Conservation (phyloP, 305 asterid species). For the Plantago lanceolata region DNA sequence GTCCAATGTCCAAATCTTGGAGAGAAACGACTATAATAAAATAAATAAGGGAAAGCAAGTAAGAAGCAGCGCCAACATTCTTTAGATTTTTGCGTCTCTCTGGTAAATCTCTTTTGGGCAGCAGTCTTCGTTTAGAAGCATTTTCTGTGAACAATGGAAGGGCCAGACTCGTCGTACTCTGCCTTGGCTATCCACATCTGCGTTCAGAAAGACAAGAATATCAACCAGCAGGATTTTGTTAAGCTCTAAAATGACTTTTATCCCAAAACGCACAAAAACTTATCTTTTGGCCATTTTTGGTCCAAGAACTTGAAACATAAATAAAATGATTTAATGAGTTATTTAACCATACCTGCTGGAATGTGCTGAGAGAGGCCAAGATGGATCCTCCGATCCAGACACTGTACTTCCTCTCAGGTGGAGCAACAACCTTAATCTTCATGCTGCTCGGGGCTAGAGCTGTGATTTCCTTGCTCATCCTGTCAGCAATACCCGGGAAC, state of each 20-base stretch:
- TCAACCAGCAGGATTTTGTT: constrained; percentile 14
- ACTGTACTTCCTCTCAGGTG: constrained; percentile 18
- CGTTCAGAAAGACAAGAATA: constrained; percentile 16
- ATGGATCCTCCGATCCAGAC: constrained; percentile 17
- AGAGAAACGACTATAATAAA: constrained; percentile 16
- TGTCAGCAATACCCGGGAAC: constrained; percentile 49
- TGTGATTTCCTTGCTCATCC: constrained; percentile 58
- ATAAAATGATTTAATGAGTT: too few species aligned
- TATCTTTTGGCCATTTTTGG: too few species aligned
- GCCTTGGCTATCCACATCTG: constrained; percentile 49
- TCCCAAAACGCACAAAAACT: too few species aligned
- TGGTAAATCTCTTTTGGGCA: not conserved
- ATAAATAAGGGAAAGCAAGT: constrained; percentile 31
- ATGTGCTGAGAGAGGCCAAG: constrained; percentile 15
- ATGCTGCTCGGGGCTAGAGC: constrained; percentile 59
- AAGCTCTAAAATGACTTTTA: not conserved
- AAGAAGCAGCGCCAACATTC: constrained; percentile 35
- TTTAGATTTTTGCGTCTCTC: constrained; percentile 26
- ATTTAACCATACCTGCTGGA: constrained; percentile 3
- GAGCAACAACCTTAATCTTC: constrained; percentile 47
- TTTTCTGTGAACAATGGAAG: constrained; percentile 14
- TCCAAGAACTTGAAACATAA: too few species aligned
- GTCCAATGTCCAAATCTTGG: constrained; percentile 37
- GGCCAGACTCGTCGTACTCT: constrained; percentile 13
- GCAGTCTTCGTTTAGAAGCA: constrained; percentile 4